These are phyloP conservation scores for Emydomyces testavorans DNA, from an alignment of 2,329 filamentous ascomycete genomes.

Conservation along the genomic window DNA sequence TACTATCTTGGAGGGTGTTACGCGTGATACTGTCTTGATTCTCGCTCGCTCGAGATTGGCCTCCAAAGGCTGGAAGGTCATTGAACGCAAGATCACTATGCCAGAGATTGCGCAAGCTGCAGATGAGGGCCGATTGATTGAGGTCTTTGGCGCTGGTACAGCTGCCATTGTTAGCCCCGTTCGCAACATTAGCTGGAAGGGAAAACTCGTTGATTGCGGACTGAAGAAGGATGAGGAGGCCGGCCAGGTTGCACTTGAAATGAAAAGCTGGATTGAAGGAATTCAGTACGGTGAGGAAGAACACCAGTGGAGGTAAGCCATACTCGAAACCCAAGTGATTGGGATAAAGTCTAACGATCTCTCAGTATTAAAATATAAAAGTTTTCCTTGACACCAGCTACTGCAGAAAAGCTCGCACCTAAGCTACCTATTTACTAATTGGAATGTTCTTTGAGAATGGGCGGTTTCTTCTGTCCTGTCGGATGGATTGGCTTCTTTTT, in stretches of 20 bases:
- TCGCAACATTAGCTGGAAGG: conserved; percentile 79
- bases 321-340: not conserved
- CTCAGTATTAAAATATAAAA: conserved; percentile 13
- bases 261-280: conserved; percentile 94
- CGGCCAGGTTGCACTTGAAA: conserved; percentile 68
- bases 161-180: conserved; percentile 90
- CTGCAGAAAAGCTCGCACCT: not conserved
- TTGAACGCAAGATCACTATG: conserved; percentile 90
- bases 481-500: not conserved
- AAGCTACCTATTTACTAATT: not conserved
- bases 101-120: conserved; percentile 68
- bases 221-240: conserved; percentile 71
- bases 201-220: conserved; percentile 68
- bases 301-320: conserved; percentile 72
- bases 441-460: not conserved
- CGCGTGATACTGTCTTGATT: conserved; percentile 76
- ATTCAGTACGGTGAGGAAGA: conserved; percentile 92
- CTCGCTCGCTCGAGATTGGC: conserved; percentile 73
- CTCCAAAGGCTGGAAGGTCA: conserved; percentile 77
- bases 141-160: conserved; percentile 89
- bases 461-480: not conserved
- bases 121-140: conserved; percentile 71
- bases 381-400: not conserved
- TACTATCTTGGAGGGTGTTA: conserved; percentile 91
- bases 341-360: not conserved